A percentile compares a stretch with the other conserved stretches of the same genome.
Evolutionary conservation across 1,139 yeast species (phyloP).

Genomic region (Kodamaea suecica): DNA sequence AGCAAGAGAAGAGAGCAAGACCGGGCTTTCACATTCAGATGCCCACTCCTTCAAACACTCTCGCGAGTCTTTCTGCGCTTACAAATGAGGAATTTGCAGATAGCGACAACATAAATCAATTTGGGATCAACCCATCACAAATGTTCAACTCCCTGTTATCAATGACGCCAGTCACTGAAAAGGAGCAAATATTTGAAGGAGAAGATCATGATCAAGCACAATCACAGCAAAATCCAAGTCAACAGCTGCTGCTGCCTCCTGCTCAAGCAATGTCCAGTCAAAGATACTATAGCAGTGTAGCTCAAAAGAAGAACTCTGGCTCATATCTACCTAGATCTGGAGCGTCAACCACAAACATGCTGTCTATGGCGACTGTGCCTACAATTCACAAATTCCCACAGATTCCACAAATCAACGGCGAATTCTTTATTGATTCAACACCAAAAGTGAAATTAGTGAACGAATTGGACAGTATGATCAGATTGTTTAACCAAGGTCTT

Average conservation of each 20-base stretch:
- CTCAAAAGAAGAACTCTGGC: conserved; percentile 7
- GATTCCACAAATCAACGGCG: conserved; percentile 38
- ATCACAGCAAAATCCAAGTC: conserved; percentile 1
- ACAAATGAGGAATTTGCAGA: conserved; percentile 27
- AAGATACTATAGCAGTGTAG: conserved; percentile 5
- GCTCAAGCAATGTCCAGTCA: conserved; percentile 1
- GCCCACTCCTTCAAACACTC: conserved; percentile 44
- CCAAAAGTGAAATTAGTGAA: conserved; percentile 34
- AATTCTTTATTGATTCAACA: conserved; percentile 38
- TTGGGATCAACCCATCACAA: conserved; percentile 58
- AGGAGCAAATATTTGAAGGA: conserved; percentile 22
- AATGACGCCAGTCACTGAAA: conserved; percentile 79
- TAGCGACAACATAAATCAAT: conserved; percentile 53
- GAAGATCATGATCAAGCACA: conserved; percentile 1
- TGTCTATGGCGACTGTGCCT: not conserved
- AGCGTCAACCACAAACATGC: conserved; percentile 3
- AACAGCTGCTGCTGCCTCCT: conserved; percentile 3
- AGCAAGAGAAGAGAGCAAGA: conserved; percentile 22
- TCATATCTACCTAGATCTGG: conserved; percentile 11
- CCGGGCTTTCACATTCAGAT: conserved; percentile 47
- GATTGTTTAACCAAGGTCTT: conserved; percentile 38
- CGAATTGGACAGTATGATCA: conserved; percentile 42
- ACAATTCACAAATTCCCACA: conserved; percentile 29
- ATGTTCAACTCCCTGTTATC: conserved; percentile 52
- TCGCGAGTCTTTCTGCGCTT: conserved; percentile 35